A percentile compares a stretch with the other conserved stretches of the same genome.
phyloP scores from a whole-genome alignment of 805 yeast genomes.

The Starmerella floris region DNA sequence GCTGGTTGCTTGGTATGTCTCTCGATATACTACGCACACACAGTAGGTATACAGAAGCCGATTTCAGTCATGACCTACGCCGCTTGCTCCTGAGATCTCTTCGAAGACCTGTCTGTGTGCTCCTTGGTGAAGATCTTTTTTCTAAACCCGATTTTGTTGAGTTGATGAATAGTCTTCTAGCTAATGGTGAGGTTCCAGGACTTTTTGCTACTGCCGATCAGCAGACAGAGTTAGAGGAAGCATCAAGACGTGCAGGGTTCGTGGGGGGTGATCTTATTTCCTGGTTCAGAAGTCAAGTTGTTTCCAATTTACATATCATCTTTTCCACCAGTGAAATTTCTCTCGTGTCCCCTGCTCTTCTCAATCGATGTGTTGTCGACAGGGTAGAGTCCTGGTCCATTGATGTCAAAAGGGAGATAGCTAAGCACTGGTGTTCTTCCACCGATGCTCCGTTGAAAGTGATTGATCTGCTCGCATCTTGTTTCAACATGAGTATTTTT shows the following conservation, averaged over 20 bases:
- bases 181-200: slow-evolving; percentile 88
- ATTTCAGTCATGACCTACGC: slow-evolving; percentile 57
- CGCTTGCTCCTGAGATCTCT: slow-evolving; percentile 34
- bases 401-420: slow-evolving; percentile 7
- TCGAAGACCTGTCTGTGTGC: slow-evolving; percentile 38
- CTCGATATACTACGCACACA: slow-evolving; percentile 46
- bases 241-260: slow-evolving; percentile 7
- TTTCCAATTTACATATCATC: slow-evolving; percentile 65
- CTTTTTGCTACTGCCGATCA: slow-evolving; percentile 45
- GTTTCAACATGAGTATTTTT: not conserved
- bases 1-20: slow-evolving; percentile 77
- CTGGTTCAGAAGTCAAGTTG: slow-evolving; percentile 62
- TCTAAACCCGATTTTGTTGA: slow-evolving; percentile 69
- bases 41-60: slow-evolving; percentile 39
- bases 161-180: slow-evolving; percentile 82
- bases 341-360: slow-evolving; percentile 69
- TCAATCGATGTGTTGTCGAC: slow-evolving; percentile 75
- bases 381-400: slow-evolving; percentile 81
- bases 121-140: slow-evolving; percentile 71
- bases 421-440: slow-evolving; percentile 13
- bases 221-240: slow-evolving; percentile 9
- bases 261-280: slow-evolving; percentile 41
- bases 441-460: slow-evolving; percentile 26
- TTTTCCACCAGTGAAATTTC: slow-evolving; percentile 47
- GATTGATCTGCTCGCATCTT: slow-evolving; percentile 12